Percentiles rank a stretch among this genome's conserved stretches.
Conservation (phyloP, 345 rosid species). For the Salix koriyanagi region DNA sequence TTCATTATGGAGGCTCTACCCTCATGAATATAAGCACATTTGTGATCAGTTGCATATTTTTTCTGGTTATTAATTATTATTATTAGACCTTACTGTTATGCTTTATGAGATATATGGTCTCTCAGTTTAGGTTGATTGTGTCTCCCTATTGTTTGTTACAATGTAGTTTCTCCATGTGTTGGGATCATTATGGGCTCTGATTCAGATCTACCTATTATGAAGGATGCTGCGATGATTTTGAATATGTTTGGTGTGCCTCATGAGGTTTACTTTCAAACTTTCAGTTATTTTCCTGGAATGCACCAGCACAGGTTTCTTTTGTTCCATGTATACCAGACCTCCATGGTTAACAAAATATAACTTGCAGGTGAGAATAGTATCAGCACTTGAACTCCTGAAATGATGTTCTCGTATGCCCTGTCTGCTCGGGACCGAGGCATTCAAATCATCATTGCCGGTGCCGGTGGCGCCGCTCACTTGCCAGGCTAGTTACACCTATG, state of each 20-base stretch:
- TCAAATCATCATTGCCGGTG: constrained; percentile 89
- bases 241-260: constrained; percentile 59
- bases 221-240: constrained; percentile 76
- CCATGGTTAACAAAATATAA: neutral
- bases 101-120: neutral
- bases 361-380: constrained; percentile 70
- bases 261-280: constrained; percentile 47
- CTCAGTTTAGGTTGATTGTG: constrained; percentile 1
- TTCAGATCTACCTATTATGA: constrained; percentile 95
- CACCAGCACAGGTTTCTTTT: neutral
- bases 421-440: constrained; percentile 65
- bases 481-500: constrained; percentile 49
- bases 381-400: constrained; percentile 88
- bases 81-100: neutral
- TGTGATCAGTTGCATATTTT: neutral
- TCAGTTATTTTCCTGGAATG: neutral
- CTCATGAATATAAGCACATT: neutral
- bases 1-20: neutral
- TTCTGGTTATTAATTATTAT: neutral
- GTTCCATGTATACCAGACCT: neutral
- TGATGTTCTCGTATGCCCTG: constrained; percentile 80
- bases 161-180: constrained; percentile 62
- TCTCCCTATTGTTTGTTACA: constrained; percentile 16
- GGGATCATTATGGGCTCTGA: constrained; percentile 97
- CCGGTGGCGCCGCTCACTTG: constrained; percentile 98